Evolutionary conservation across 306 rosid species (phyloP).

Genomic region (Hippophae rhamnoides): DNA sequence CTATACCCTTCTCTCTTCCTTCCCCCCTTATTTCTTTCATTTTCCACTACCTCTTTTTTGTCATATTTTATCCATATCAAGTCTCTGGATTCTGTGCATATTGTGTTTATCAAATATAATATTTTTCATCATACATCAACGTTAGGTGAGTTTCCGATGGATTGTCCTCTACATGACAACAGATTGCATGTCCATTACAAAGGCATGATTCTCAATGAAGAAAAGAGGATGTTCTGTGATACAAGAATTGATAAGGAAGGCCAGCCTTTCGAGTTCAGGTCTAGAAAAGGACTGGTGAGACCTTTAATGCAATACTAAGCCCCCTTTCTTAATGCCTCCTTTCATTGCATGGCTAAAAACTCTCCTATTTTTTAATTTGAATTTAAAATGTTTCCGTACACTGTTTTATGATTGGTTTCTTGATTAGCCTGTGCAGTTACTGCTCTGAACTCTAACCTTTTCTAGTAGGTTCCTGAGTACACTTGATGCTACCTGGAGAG

Average conservation of each 20-base stretch:
- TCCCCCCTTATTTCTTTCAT: too few relatives aligned
- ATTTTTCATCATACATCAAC: slow-evolving; percentile 20
- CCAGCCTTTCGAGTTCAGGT: slow-evolving; percentile 83
- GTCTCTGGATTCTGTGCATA: too few relatives aligned
- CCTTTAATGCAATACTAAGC: slow-evolving; percentile 36
- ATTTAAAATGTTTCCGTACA: neutral
- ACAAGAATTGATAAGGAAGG: slow-evolving; percentile 75
- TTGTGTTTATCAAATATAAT: neutral
- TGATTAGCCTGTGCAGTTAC: too few relatives aligned
- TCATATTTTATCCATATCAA: neutral
- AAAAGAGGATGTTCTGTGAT: slow-evolving; percentile 39
- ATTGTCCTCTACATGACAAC: slow-evolving; percentile 98
- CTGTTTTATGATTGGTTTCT: too few relatives aligned
- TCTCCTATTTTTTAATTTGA: neutral
- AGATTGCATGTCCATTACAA: slow-evolving; percentile 77
- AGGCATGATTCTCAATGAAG: slow-evolving; percentile 49
- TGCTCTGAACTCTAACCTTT: slow-evolving; percentile 1
- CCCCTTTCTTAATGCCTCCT: neutral
- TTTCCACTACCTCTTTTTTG: too few relatives aligned
- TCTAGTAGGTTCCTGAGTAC: slow-evolving; percentile 72
- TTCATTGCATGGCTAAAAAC: neutral
- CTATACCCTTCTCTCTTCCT: too few relatives aligned
- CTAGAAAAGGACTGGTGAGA: slow-evolving; percentile 54
- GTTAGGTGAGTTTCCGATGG: slow-evolving; percentile 97
- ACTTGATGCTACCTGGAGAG: slow-evolving; percentile 95